phyloP scores from a whole-genome alignment of 2,329 filamentous ascomycete species.

The Cladosporium sp. region DNA sequence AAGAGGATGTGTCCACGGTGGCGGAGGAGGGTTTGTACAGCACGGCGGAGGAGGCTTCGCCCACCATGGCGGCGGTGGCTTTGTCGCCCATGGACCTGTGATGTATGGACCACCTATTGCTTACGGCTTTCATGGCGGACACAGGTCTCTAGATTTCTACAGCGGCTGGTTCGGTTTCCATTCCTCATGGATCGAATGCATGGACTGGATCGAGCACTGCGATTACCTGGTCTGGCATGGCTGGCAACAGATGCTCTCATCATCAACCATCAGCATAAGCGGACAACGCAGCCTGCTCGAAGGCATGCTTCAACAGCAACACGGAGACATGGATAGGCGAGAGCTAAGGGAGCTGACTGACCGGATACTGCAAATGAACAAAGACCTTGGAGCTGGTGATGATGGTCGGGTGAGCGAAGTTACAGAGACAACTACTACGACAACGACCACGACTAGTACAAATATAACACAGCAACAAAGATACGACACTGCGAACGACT shows the following conservation, averaged over 20 bases:
- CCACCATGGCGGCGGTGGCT: too few relatives aligned
- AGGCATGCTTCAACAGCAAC: conserved; percentile 1
- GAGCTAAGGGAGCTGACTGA: not conserved
- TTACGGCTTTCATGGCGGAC: not conserved
- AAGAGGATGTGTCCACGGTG: too few relatives aligned
- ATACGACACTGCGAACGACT: conserved; percentile 6
- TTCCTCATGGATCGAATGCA: not conserved
- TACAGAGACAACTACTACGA: not conserved
- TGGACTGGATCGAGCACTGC: conserved; percentile 8
- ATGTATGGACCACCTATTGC: not conserved
- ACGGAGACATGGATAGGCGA: not conserved
- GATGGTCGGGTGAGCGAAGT: conserved; percentile 7
- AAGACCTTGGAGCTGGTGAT: conserved; percentile 1
- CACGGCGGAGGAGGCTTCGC: too few relatives aligned
- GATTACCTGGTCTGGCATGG: conserved; percentile 6
- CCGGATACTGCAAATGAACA: conserved; percentile 6
- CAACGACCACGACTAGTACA: not conserved
- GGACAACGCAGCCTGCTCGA: not conserved
- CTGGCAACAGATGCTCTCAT: conserved; percentile 5
- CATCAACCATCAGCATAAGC: not conserved
- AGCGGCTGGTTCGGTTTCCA: conserved; percentile 6
- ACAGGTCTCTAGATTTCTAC: not conserved
- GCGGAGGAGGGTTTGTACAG: too few relatives aligned
- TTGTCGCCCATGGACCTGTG: not conserved
- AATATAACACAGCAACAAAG: not conserved